Evolutionary conservation across 2,329 filamentous ascomycete species (phyloP).

Genomic region (Elsinoe fawcettii): DNA sequence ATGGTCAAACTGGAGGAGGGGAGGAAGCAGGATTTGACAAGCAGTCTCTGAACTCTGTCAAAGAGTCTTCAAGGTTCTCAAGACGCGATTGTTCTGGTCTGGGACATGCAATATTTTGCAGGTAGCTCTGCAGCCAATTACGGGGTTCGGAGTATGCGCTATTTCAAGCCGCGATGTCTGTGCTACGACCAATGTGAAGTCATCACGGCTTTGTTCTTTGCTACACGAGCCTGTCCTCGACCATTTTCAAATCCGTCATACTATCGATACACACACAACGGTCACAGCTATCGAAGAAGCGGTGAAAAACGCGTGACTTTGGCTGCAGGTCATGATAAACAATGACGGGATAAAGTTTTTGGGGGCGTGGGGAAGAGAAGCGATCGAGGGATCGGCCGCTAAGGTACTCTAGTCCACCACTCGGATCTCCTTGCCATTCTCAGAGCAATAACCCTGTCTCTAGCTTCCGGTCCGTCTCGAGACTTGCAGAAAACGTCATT

Average conservation of each 20-base stretch:
- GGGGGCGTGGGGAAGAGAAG: not conserved
- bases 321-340: constrained; percentile 12
- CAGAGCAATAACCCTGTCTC: not conserved
- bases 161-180: not conserved
- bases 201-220: not conserved
- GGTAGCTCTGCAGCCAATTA: constrained; percentile 2
- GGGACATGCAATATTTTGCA: not conserved
- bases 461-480: not conserved
- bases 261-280: constrained; percentile 11
- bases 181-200: not conserved
- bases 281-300: not conserved
- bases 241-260: not conserved
- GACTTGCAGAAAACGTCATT: not conserved
- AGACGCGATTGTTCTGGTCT: not conserved
- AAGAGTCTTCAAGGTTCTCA: not conserved
- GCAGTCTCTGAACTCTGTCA: not conserved
- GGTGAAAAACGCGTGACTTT: constrained; percentile 5
- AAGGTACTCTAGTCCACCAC: not conserved
- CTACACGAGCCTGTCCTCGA: not conserved
- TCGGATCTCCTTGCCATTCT: constrained; percentile 1
- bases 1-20: not conserved
- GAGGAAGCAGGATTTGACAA: constrained; percentile 3
- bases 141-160: not conserved
- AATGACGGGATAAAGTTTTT: constrained; percentile 5
- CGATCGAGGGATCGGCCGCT: constrained; percentile 9